A percentile compares a stretch with the other conserved stretches of the same genome.
Evolutionary conservation across 768 basidiomycete species (phyloP).

Genomic region (Rhodotorula babjevae): DNA sequence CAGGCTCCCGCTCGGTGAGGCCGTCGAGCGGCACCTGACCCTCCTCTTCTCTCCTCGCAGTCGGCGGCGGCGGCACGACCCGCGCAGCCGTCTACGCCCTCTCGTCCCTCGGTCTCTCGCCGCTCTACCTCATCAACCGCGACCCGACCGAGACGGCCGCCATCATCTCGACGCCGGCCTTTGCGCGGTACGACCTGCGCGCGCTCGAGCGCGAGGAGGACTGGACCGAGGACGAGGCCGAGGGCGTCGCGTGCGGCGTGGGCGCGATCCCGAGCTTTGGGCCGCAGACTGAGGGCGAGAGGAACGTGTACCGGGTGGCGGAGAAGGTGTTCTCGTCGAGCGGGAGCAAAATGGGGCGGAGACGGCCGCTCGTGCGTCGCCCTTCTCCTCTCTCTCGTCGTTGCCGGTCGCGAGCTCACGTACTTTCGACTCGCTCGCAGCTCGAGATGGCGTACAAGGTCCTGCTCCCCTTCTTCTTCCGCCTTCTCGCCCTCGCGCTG

Average conservation of each 20-base stretch:
- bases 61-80: conserved; percentile 42
- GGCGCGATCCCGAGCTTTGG: conserved; percentile 34
- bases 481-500: not conserved
- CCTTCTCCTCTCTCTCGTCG: too few relatives aligned
- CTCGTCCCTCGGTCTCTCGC: conserved; percentile 22
- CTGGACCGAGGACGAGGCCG: conserved; percentile 12
- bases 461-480: not conserved
- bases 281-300: conserved; percentile 30
- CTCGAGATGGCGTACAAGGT: conserved; percentile 36
- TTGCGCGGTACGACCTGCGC: conserved; percentile 23
- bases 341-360: not conserved
- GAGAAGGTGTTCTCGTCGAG: conserved; percentile 16
- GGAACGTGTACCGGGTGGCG: conserved; percentile 27
- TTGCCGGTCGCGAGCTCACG: accelerated
- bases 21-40: too few relatives aligned
- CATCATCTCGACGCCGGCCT: conserved; percentile 16
- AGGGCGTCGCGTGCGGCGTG: conserved; percentile 6
- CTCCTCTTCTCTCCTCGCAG: not conserved
- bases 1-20: too few relatives aligned
- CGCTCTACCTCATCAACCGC: conserved; percentile 39
- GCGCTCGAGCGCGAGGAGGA: conserved; percentile 14
- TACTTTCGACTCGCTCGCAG: not conserved
- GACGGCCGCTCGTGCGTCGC: conserved; percentile 3
- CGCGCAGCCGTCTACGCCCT: conserved; percentile 41
- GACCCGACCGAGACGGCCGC: conserved; percentile 24